phyloP scores from a whole-genome alignment of 1,139 yeast species.

The Pichia kudriavzevii region DNA sequence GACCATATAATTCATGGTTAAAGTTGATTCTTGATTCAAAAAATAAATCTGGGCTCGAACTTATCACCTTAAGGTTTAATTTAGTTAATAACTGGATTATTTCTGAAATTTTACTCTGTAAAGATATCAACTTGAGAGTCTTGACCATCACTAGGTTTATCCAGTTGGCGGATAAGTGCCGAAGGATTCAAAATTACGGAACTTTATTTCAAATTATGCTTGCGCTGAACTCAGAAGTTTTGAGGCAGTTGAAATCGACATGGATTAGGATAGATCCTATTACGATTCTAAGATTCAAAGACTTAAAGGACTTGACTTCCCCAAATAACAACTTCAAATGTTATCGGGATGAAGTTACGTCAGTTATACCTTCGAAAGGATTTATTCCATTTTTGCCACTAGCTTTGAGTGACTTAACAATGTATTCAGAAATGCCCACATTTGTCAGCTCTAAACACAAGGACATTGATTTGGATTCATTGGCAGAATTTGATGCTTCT shows the following conservation, averaged over 20 bases:
- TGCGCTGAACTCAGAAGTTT: constrained; percentile 69
- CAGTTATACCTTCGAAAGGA: constrained; percentile 54
- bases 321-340: constrained; percentile 60
- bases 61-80: constrained; percentile 84
- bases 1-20: constrained; percentile 81
- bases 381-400: constrained; percentile 87
- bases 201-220: constrained; percentile 81
- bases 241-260: constrained; percentile 57
- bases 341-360: constrained; percentile 56
- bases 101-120: constrained; percentile 74
- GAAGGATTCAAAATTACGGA: constrained; percentile 68
- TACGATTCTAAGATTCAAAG: constrained; percentile 37
- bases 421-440: constrained; percentile 66
- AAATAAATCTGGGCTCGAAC: constrained; percentile 60
- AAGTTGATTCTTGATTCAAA: constrained; percentile 46
- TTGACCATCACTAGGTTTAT: constrained; percentile 71
- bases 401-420: constrained; percentile 73
- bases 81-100: constrained; percentile 88
- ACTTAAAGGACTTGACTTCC: constrained; percentile 55
- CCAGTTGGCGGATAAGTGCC: constrained; percentile 73
- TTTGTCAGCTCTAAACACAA: constrained; percentile 27
- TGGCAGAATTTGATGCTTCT: constrained; percentile 15
- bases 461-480: constrained; percentile 6
- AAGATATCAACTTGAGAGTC: constrained; percentile 48
- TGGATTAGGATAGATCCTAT: constrained; percentile 61